Base-by-base conservation (phyloP, 768 basidiomycete species). In the Serendipita sp. region DNA sequence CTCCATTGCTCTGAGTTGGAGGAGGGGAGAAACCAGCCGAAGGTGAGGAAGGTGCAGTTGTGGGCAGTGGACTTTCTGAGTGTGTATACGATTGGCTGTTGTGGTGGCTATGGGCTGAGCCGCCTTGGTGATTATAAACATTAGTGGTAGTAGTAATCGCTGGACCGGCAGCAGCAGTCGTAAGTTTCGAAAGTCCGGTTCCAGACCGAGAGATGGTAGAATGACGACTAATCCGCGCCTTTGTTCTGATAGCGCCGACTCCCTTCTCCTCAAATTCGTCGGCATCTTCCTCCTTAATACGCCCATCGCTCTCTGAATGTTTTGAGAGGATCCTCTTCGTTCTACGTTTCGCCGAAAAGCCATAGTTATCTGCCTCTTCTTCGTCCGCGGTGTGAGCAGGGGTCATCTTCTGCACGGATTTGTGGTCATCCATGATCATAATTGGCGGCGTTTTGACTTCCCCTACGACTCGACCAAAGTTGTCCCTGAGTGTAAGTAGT, bases 381-480 rank as follows among this genome's bases (percentile, higher is more conserved):
- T 69, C 68, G n/a, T 68, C 67, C 2, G 64, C 67, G 11, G 56
- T 56, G 64, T 62, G 38, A 2, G 62, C 36, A 2, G 46, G 48
- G 35, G 51, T 35, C 15, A 44, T 45, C 68, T 66, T 69, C 70
- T 71, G 51, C 65, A 67, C 66, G 34, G 90, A 92, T 76, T 99
- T 99, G 77, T 99, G 96, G 74, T 99, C 96, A 76, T 99, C 96
- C 1, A 95, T 99, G 69, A 98, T 98, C 86, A 98, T 94, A 69
- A 99, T 93, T 2, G 95, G 91, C 35, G 85, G 83, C 1, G 92
- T 89, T 64, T 78, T 81, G 3, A 91, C 92, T 5, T 82, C 79
- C 13, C 90, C 94, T 63, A 98, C 83, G 56, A 91, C 74, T 23
- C 87, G 81, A 2, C 93, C 94, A 30, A 76, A 77, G 69, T 85